phyloP scores from a whole-genome alignment of 2,329 filamentous ascomycete genomes.

The Fusarium sp. region DNA sequence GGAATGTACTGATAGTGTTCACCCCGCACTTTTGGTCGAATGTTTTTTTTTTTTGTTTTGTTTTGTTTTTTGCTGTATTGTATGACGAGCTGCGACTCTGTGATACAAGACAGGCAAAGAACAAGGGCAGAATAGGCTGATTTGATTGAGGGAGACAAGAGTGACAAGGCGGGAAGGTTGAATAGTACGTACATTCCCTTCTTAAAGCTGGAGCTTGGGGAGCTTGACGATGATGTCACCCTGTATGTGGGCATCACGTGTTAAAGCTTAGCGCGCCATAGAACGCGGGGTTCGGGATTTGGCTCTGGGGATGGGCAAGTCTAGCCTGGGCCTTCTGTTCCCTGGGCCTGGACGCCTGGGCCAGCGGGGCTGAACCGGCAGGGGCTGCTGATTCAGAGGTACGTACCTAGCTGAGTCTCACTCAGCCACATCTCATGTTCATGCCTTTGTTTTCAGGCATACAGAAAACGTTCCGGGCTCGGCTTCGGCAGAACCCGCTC shows the following conservation, averaged over 20 bases:
- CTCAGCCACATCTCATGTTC: conserved; percentile 4
- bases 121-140: conserved; percentile 39
- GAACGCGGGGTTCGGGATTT: conserved; percentile 44
- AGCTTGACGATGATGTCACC: conserved; percentile 45
- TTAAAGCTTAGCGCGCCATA: conserved; percentile 35
- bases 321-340: conserved; percentile 23
- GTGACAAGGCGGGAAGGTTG: conserved; percentile 20
- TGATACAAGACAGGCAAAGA: conserved; percentile 1
- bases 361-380: no score
- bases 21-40: conserved; percentile 43
- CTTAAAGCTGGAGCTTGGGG: conserved; percentile 43
- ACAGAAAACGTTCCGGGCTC: conserved; percentile 33
- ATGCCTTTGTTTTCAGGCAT: conserved; percentile 44
- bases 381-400: neutral
- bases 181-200: conserved; percentile 43
- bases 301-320: conserved; percentile 10
- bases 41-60: neutral
- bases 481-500: conserved; percentile 51
- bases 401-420: conserved; percentile 20
- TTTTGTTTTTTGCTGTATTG: conserved; percentile 8
- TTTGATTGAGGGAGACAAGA: conserved; percentile 24
- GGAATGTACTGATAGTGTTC: conserved; percentile 29
- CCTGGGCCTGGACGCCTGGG: neutral
- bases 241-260: conserved; percentile 37
- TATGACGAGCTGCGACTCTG: conserved; percentile 24